Base-by-base conservation (phyloP, 2,329 filamentous ascomycete species). In the Fusarium continuum region DNA sequence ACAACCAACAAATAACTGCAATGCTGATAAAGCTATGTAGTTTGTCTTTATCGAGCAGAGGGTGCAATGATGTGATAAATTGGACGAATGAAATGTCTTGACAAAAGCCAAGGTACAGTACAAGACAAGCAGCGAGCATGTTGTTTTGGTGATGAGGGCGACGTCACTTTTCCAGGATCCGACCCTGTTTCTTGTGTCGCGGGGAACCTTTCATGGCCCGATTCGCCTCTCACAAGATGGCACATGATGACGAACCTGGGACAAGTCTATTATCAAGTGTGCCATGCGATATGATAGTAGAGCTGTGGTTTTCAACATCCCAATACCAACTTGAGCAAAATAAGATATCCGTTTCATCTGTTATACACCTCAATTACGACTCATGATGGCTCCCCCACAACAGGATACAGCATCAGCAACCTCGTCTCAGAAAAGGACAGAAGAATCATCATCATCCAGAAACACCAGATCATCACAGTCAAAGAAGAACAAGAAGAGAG, bases 121-220 rank as follows among this genome's bases (percentile, higher is more conserved):
- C 43, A 20, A 36, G 16, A 22, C 4, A 26, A 52, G 31, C 56
- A 31, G 6, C 13, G 6, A 43, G 6, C 47, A 6, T 14, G 25
- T 19, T 20, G 52, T 35, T 46, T 13, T 43, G 38, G 44, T 45
- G 28, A 38, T 59, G 58, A 46, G 53, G 38, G 44, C 68, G 68
- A 70, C 68, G 68, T 70, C 68, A 70, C 68, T 55, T 31, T 52
- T 44, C 65, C 44, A 60, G 64, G 68, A 65, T 67, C 51, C 50
- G 32, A 64, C 57, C 68, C 59, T 64, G 67, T 70, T 70, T 70
- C 47, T 50, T 54, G 22, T 50, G 35, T 60, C 67, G 55, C 47
- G 51, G 65, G 67, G 67, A 51, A 52, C 45, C 35, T 52, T 55
- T 38, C 29, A 65, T 64, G 32, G 43, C 40, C 64, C 61, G 57